Evolutionary conservation across 2,329 filamentous ascomycete species (phyloP), one percentile per base, ranked within the genome.

Genomic region (Pezicula radicicola): DNA sequence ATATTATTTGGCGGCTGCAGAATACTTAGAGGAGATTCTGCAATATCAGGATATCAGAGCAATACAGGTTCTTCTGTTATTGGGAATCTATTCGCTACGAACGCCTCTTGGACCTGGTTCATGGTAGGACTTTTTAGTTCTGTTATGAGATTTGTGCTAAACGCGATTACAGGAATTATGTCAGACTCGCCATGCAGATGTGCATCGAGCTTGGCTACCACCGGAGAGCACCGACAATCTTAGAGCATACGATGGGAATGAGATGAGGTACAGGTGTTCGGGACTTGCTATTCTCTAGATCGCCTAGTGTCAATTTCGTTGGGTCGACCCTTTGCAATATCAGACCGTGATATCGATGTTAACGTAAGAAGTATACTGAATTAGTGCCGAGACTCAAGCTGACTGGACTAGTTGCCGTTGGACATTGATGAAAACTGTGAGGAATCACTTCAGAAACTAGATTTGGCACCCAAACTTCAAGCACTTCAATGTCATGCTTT

Each of bases 281-380:
- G 69, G 69, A 61, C 62, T 3, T 64, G 61, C 39, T 70, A 71
- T 48, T 64, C 59, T n/a, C 56, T 70, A 5, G 68, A 71, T 40
- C 58, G 68, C 5, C 58, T 64, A 43, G 67, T 67, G 1, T 69
- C 63, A 10, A 64, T 68, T 1, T 59, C 66, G 0, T 58, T 71
- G 4, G 69, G 69, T 1, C 51, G 69, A 7, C 62, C 68, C 0
- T 70, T 70, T 53, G 64, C 65, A 7, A 68, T 71, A 27, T 62
- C 63, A 1, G 68, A 71, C 39, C 49, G 63, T 37, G 67, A 70
- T 18, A 67, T 68, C 48, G 64, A 68, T 49, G 62, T 60, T 15
- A 60, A 65, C 51, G 59, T 65, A 46, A 12, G 53, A 41, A 3
- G 5, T 9, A 10, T 2, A 2, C 6, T 30, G 55, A 48, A 41